Evolutionary conservation across 768 basidiomycete species (phyloP), one percentile per base, ranked within the genome.

Genomic region (Cystofilobasidium macerans): DNA sequence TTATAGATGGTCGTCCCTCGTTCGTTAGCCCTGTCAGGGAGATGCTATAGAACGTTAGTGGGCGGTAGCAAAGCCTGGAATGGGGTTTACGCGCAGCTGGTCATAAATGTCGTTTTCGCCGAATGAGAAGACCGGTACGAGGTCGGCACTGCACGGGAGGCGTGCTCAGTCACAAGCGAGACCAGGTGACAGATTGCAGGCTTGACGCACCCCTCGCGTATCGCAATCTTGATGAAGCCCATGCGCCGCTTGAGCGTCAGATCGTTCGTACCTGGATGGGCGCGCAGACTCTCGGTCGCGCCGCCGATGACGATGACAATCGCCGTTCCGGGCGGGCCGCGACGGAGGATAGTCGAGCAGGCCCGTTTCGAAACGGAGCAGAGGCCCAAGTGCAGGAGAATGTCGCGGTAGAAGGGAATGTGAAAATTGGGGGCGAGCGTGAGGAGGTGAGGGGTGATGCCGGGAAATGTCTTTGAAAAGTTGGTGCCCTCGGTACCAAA

Each of bases 71-170:
- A 42, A 1, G 16, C 35, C 4, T n/a, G n/a, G n/a, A n/a, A n/a
- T n/a, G n/a, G n/a, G n/a, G n/a, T n/a, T n/a, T n/a, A 70, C 76
- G 60, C 54, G 87, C 85, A 98, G 87, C 78, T 99, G 94, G 69
- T 93, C 82, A 72, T 89, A 99, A 60, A 99, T 95, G 92, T 98
- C 95, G 74, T 98, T 98, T 79, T 99, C 95, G 16, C 95, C 95
- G 71, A 99, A 99, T 7, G 90, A 93, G 73, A 99, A 98, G 3
- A 97, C 93, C 0, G 95, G 95, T 0, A 99, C 95, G 14, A 99
- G 80, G 72, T 93, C 90, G 43, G 95, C 95, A 62, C 91, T 92
- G 70, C 54, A 53, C 26, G 24, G 3, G 48, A 30, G 26, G n/a
- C n/a, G 56, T n/a, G 24, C 16, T 5, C 28, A 11, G 54, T 16